Evolutionary conservation across 257 asterid genomes (phyloP), one percentile per base, ranked within the genome.

Genomic region (Salvia hispanica): DNA sequence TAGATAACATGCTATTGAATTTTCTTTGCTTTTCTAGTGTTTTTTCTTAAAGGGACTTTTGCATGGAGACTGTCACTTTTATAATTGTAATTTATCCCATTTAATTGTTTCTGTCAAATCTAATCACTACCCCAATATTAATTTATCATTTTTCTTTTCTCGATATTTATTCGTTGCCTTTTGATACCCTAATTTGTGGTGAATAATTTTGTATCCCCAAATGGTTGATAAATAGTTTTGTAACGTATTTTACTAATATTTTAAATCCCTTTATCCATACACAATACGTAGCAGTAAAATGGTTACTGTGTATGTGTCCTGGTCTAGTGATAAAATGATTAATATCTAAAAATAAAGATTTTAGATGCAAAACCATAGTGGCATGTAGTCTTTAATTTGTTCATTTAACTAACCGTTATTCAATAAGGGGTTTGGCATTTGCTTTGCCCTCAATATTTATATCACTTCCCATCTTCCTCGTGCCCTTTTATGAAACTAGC

Each of bases 11-110:
- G 57, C 60, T 65, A 43, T 9, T 66, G 14, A 48, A 65, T 36
- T 25, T 53, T 11, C 52, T 62, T 62, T 75, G 74, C 84, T 81
- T 84, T 79, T 73, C 15, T 72, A 43, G 52, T 62, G 58, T 63
- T 55, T 75, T 78, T 65, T 62, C 50, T 75, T 82, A 85, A 84
- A 87, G 89, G 86, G 70, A 71, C 95, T 90, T 85, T 90, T 87
- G 89, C 87, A 85, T 85, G 88, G 88, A 80, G 81, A 83, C 87
- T 69, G 9, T 69, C 64, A 66, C 65, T 71, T 71, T 72, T 70
- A 45, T 56, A 72, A 68, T 72, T 75, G 75, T 73, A 74, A 64
- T 74, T 78, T 59, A 71, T 61, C 65, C 72, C 71, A 28, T 66
- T 78, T 61, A 56, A 50, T 50, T 67, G 74, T 75, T 81, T 67